Conservation (phyloP, 352 stramenopile genomes). For the Nothophytophthora sp. region DNA sequence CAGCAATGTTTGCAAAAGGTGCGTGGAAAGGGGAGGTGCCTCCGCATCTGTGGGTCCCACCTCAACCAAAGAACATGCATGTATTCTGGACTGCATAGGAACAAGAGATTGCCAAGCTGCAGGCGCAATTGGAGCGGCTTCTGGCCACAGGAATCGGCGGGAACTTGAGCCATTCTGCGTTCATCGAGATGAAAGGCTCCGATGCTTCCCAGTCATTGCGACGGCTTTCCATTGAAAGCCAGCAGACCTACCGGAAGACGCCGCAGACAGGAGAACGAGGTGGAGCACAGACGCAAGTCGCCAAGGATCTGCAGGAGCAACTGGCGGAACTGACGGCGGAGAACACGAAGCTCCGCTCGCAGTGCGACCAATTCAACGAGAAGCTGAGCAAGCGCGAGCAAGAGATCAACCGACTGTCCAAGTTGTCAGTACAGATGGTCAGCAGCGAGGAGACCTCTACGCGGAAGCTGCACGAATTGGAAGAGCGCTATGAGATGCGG, state of each 20-base stretch:
- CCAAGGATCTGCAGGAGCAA: conserved; percentile 48
- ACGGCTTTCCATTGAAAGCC: conserved; percentile 23
- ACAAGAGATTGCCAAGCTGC: conserved; percentile 59
- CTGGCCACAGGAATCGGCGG: conserved; percentile 31
- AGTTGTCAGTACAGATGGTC: conserved; percentile 39
- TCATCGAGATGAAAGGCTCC: conserved; percentile 33
- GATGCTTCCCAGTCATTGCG: conserved; percentile 18
- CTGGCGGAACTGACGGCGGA: conserved; percentile 45
- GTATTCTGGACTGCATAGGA: conserved; percentile 46
- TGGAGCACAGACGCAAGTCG: conserved; percentile 27
- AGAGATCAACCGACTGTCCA: conserved; percentile 68
- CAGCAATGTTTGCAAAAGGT: conserved; percentile 65
- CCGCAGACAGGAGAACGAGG: conserved; percentile 11
- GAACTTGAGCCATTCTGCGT: conserved; percentile 16
- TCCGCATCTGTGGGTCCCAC: too few species aligned
- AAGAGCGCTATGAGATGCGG: conserved; percentile 33
- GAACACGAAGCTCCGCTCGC: conserved; percentile 39
- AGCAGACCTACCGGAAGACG: conserved; percentile 14
- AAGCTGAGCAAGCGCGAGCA: conserved; percentile 65
- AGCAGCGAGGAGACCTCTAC: conserved; percentile 22
- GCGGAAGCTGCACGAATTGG: conserved; percentile 31
- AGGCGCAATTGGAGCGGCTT: conserved; percentile 63
- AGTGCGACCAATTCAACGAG: conserved; percentile 42
- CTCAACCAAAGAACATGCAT: too few species aligned
- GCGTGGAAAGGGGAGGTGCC: conserved; percentile 3